A percentile compares a stretch with the other conserved stretches of the same genome.
phyloP scores from a whole-genome alignment of 805 yeast species.

The Saccharomycopsis amapae region DNA sequence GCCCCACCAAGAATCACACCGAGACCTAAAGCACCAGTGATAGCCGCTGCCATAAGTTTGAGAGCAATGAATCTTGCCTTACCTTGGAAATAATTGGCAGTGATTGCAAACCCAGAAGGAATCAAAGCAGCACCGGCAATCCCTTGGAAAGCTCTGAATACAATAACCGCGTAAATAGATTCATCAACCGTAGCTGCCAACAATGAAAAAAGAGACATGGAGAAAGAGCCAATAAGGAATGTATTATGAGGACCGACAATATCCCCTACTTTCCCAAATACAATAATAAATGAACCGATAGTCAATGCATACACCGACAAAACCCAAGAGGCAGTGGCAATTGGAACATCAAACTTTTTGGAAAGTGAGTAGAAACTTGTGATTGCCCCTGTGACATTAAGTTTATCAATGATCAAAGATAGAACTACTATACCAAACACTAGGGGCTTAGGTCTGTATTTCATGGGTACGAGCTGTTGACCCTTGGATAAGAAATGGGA shows the following conservation, averaged over 20 bases:
- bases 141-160: conserved; percentile 43
- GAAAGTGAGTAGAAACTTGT: conserved; percentile 25
- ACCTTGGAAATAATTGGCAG: conserved; percentile 28
- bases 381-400: conserved; percentile 26
- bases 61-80: conserved; percentile 25
- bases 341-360: conserved; percentile 34
- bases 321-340: conserved; percentile 36
- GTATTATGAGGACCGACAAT: conserved; percentile 29
- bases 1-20: conserved; percentile 42
- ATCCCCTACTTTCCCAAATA: conserved; percentile 38
- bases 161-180: conserved; percentile 31
- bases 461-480: conserved; percentile 1
- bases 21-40: conserved; percentile 27
- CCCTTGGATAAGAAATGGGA: too few species aligned
- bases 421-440: background rate
- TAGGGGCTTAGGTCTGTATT: background rate
- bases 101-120: conserved; percentile 32
- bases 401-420: conserved; percentile 24
- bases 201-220: conserved; percentile 36
- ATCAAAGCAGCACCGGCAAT: conserved; percentile 36
- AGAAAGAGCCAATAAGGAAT: conserved; percentile 32
- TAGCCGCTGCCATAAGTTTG: conserved; percentile 33
- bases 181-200: conserved; percentile 33
- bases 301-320: conserved; percentile 39
- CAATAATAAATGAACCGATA: conserved; percentile 37